These are phyloP conservation scores for Aspergillus fumigatiaffinis DNA, from an alignment of 2,329 filamentous ascomycete genomes.

Conservation along the genomic window DNA sequence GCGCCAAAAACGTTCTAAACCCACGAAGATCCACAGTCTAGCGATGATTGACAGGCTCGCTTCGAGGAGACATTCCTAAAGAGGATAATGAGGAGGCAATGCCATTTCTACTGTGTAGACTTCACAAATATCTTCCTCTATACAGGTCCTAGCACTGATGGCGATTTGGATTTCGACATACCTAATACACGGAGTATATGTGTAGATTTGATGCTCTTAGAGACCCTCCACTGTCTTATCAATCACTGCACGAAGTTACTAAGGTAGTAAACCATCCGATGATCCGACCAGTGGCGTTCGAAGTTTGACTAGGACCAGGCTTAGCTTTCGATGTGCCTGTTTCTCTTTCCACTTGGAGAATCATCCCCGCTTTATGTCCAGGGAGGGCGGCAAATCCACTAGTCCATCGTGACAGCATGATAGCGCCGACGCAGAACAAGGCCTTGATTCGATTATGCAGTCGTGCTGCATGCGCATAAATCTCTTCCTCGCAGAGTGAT, in stretches of 20 bases:
- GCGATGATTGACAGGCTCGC: neutral
- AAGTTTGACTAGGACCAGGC: no score
- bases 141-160: no score
- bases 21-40: neutral
- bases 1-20: neutral
- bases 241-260: no score
- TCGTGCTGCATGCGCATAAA: neutral
- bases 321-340: neutral
- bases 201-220: no score
- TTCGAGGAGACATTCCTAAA: neutral
- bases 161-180: no score
- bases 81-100: neutral
- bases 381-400: neutral
- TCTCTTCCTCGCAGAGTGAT: no score
- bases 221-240: no score
- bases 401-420: neutral
- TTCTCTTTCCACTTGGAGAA: neutral
- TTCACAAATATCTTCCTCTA: no score
- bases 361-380: neutral
- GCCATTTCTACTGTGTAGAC: no score
- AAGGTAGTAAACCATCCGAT: no score
- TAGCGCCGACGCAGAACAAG: neutral
- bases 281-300: no score
- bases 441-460: neutral
- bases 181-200: no score